Base-by-base conservation (phyloP, 2,329 filamentous ascomycete species). In the Diaporthe eres region DNA sequence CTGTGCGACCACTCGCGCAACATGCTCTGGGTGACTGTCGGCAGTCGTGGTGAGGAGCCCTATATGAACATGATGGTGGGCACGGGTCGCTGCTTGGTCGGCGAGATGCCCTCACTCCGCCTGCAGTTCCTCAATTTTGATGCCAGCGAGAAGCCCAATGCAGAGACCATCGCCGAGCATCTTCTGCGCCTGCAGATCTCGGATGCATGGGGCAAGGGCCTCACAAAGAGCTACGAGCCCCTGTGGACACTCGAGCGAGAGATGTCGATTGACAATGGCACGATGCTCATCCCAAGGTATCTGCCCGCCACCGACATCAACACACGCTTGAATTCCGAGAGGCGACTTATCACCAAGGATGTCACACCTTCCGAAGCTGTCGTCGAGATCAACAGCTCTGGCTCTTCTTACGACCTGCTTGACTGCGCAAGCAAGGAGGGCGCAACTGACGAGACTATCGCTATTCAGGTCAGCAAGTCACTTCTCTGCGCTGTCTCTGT, bases 181-280 rank as follows among this genome's bases (percentile, higher is more conserved):
- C 71, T 80, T 7, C 55, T 80, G n/a, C 77, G 75, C 4, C 75
- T 79, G 3, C 71, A 75, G 12, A 67, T 76, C 37, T 77, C 75
- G 49, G 65, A 74, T 5, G 63, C 72, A 34, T 77, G 78, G 76
- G 65, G 75, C 28, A 68, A 68, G 39, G 49, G 65, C 22, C 31
- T 68, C n/a, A 4, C 65, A 37, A 53, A 68, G 63, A 49, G 44
- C 22, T 34, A 71, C 15, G 37, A 75, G 2, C 61, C 82, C 0
- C 60, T 83, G 4, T 84, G 82, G 81, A 80, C 78, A 4, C 77
- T 78, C 1, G 82, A 84, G 71, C 80, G 78, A 1, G 82, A 85
- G 63, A 39, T 82, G 3, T 76, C 77, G 22, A 55, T 83, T 15
- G 42, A 79, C 6, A 49, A 80, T 44, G 82, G 81, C 2, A 75